These are phyloP conservation scores for Ophiostoma australiae DNA, from an alignment of 2,329 filamentous ascomycete species.

Conservation along the genomic window DNA sequence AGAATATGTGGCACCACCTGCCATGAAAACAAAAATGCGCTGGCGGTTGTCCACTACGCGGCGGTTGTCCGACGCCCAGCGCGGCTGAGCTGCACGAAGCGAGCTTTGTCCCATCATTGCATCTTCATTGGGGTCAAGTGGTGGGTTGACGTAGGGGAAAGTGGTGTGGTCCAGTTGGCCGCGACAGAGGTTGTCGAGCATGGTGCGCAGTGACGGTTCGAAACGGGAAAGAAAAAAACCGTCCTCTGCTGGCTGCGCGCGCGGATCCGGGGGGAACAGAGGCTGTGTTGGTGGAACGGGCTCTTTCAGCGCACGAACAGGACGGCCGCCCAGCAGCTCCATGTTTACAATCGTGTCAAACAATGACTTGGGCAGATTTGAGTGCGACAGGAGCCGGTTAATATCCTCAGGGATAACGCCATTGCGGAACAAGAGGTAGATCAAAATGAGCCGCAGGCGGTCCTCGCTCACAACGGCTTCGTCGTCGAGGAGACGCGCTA, in stretches of 20 bases:
- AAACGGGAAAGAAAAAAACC: slow-evolving; percentile 85
- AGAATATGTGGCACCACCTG: slow-evolving; percentile 89
- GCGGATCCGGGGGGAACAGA: slow-evolving; percentile 65
- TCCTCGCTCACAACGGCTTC: slow-evolving; percentile 66
- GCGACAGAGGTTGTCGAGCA: slow-evolving; percentile 69
- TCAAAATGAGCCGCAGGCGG: slow-evolving; percentile 74
- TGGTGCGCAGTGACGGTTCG: slow-evolving; percentile 72
- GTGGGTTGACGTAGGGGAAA: slow-evolving; percentile 71
- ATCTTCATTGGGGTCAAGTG: slow-evolving; percentile 58
- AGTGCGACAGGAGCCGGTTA: slow-evolving; percentile 76
- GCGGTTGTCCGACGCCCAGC: slow-evolving; percentile 82
- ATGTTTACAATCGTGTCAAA: slow-evolving; percentile 71
- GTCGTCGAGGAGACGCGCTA: slow-evolving; percentile 85
- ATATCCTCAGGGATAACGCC: slow-evolving; percentile 82
- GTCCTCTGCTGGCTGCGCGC: slow-evolving; percentile 48
- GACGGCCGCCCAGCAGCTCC: slow-evolving; percentile 72
- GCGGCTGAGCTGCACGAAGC: slow-evolving; percentile 84
- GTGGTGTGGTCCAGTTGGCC: slow-evolving; percentile 60
- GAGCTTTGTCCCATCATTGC: slow-evolving; percentile 61
- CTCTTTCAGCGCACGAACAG: slow-evolving; percentile 68
- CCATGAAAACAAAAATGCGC: slow-evolving; percentile 88
- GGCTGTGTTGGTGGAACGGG: slow-evolving; percentile 59
- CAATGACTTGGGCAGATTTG: slow-evolving; percentile 69
- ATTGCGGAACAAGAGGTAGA: slow-evolving; percentile 81
- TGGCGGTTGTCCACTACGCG: slow-evolving; percentile 76